These are phyloP conservation scores for Hemisphaericaspora lyxosophila DNA, from an alignment of 1,139 yeast genomes.

Conservation along the genomic window DNA sequence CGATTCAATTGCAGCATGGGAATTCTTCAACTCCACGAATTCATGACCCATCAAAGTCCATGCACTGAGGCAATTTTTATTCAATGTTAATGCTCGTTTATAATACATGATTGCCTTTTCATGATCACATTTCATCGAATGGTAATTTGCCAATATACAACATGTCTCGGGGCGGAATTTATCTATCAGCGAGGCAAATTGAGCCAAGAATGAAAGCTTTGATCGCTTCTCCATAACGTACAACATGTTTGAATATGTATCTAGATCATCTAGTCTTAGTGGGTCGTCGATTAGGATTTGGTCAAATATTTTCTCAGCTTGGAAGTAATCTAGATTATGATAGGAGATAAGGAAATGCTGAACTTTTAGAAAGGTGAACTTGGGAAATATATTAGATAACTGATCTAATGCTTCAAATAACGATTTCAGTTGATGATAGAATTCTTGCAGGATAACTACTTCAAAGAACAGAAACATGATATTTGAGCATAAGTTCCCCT, in stretches of 20 bases:
- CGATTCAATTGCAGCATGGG: slow-evolving; percentile 96
- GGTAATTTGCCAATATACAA: slow-evolving; percentile 90
- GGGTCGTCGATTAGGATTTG: slow-evolving; percentile 77
- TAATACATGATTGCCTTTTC: slow-evolving; percentile 93
- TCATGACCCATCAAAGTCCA: slow-evolving; percentile 99
- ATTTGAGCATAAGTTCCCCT: slow-evolving; percentile 23
- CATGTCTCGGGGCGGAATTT: slow-evolving; percentile 93
- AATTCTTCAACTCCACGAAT: slow-evolving; percentile 90
- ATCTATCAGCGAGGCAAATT: slow-evolving; percentile 78
- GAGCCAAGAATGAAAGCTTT: slow-evolving; percentile 84
- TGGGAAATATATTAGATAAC: slow-evolving; percentile 59
- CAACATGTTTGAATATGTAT: slow-evolving; percentile 86
- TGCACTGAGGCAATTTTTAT: slow-evolving; percentile 81
- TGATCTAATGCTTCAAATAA: slow-evolving; percentile 50
- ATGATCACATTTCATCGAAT: slow-evolving; percentile 88
- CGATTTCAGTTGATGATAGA: slow-evolving; percentile 63
- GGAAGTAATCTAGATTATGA: slow-evolving; percentile 75
- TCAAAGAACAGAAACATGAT: slow-evolving; percentile 71
- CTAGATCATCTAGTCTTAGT: slow-evolving; percentile 83
- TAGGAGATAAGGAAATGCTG: slow-evolving; percentile 81
- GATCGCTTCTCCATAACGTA: slow-evolving; percentile 91
- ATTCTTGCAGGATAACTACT: slow-evolving; percentile 73
- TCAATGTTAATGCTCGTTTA: slow-evolving; percentile 80
- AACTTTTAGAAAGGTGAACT: slow-evolving; percentile 69
- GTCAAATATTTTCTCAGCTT: slow-evolving; percentile 80